Evolutionary conservation across 1,284 basidiomycete species (phyloP).

Genomic region (Chalciporus piperatoides): DNA sequence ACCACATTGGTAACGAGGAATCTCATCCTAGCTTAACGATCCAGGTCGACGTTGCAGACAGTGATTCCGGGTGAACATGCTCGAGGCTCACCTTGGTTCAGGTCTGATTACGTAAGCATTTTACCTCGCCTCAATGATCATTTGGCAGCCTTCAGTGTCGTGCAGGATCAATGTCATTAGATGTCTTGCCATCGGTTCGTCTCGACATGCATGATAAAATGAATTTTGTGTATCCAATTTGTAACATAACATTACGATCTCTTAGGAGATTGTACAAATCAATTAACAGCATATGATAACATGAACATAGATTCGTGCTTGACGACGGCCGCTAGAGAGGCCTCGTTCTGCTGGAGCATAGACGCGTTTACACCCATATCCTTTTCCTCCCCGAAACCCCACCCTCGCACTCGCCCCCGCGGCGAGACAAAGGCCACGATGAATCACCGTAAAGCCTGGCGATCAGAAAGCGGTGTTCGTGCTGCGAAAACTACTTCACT

Average conservation of each 20-base stretch:
- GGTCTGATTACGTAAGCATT: not conserved
- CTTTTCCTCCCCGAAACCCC: not conserved
- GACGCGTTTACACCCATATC: not conserved
- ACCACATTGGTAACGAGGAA: slow-evolving; percentile 4
- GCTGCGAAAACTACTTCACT: slow-evolving; percentile 10
- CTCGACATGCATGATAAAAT: no score
- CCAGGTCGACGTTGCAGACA: not conserved
- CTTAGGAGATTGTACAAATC: slow-evolving; percentile 31
- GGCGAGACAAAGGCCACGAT: not conserved
- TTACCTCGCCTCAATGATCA: no score
- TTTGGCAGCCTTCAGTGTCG: no score
- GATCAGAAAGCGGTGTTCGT: slow-evolving; percentile 18
- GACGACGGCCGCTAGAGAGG: not conserved
- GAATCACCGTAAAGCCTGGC: slow-evolving; percentile 23
- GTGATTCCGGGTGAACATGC: slow-evolving; percentile 4
- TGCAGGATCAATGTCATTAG: not conserved
- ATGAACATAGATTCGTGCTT: slow-evolving; percentile 24
- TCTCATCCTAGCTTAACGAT: slow-evolving; percentile 18
- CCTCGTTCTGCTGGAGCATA: not conserved
- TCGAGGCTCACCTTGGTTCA: no score
- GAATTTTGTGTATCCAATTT: slow-evolving; percentile 13
- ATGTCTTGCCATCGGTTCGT: no score
- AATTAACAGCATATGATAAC: slow-evolving; percentile 31
- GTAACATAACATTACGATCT: slow-evolving; percentile 32
- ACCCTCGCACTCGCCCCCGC: not conserved